Percentiles rank a stretch among this genome's conserved stretches.
Evolutionary conservation across 2,329 filamentous ascomycete species (phyloP).

Genomic region (Chaetomium sp.): DNA sequence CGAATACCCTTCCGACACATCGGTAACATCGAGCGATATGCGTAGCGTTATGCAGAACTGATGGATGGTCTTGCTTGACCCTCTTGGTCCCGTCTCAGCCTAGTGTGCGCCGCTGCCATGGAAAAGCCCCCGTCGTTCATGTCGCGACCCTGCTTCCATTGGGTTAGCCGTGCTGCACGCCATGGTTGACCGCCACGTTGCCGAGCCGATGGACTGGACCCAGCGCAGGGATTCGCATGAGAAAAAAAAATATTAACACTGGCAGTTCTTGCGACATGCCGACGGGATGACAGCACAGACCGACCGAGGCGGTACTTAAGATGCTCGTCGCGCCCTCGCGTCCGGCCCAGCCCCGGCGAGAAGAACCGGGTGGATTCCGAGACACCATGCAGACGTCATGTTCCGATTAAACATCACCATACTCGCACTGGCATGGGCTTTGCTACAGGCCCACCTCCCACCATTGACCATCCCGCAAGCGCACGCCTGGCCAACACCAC

Average conservation of each 20-base stretch:
- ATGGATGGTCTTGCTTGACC: constrained; percentile 2
- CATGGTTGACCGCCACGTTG: constrained; percentile 32
- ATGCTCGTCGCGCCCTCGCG: constrained; percentile 1
- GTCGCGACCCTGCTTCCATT: constrained; percentile 16
- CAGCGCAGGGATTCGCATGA: constrained; percentile 20
- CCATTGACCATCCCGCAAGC: constrained; percentile 3
- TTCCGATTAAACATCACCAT: constrained; percentile 15
- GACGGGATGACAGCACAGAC: background rate
- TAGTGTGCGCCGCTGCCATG: constrained; percentile 23
- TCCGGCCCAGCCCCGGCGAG: background rate
- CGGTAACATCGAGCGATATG: constrained; percentile 17
- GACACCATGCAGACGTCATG: constrained; percentile 13
- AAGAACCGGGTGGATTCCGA: background rate
- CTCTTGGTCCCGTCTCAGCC: constrained; percentile 11
- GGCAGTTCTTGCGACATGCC: background rate
- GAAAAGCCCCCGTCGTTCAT: constrained; percentile 2
- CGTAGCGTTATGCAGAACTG: constrained; percentile 9
- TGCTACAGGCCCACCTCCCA: constrained; percentile 13
- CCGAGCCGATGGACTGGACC: constrained; percentile 26
- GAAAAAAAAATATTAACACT: constrained; percentile 18
- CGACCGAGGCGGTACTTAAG: constrained; percentile 9
- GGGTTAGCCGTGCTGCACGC: constrained; percentile 21
- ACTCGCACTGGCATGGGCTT: constrained; percentile 9
- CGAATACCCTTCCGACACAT: constrained; percentile 35
- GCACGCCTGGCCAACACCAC: constrained; percentile 18